Percentiles rank a stretch among this genome's conserved stretches.
Evolutionary conservation across 176 grass and related monocot species (phyloP).

Genomic region (Carex myosuroides): DNA sequence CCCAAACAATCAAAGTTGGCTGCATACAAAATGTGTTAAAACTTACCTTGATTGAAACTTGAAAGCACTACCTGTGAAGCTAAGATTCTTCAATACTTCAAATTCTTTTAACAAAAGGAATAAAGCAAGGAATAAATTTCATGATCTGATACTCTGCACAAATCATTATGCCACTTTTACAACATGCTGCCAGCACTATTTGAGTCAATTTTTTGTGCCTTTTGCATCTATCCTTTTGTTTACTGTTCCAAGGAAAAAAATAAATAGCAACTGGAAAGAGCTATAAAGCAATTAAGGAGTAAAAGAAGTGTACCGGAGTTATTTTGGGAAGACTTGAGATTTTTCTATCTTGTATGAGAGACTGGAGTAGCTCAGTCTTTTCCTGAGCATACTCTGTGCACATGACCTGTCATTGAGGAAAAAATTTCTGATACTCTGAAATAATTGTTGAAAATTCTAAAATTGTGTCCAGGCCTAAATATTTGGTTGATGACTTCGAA

Average conservation of each 20-base stretch:
- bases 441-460: not conserved
- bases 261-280: not conserved
- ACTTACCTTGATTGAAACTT: not conserved
- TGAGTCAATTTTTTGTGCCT: not conserved
- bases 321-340: slow-evolving; percentile 70
- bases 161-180: not conserved
- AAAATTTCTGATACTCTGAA: not conserved
- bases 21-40: slow-evolving; percentile 19
- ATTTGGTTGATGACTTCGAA: not conserved
- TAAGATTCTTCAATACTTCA: not conserved
- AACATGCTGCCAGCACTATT: not conserved
- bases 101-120: not conserved
- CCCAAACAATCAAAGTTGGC: slow-evolving; percentile 71
- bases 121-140: not conserved
- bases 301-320: slow-evolving; percentile 39
- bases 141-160: not conserved
- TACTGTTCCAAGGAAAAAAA: not conserved
- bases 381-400: slow-evolving; percentile 61
- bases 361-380: slow-evolving; percentile 60
- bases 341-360: slow-evolving; percentile 55
- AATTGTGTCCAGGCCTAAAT: too few relatives aligned
- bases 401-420: slow-evolving; percentile 54
- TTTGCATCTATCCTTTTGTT: not conserved
- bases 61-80: not conserved
- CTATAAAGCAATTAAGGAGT: not conserved